Evolutionary conservation across 2,329 filamentous ascomycete genomes (phyloP).

Genomic region (Ophiostoma australiae): DNA sequence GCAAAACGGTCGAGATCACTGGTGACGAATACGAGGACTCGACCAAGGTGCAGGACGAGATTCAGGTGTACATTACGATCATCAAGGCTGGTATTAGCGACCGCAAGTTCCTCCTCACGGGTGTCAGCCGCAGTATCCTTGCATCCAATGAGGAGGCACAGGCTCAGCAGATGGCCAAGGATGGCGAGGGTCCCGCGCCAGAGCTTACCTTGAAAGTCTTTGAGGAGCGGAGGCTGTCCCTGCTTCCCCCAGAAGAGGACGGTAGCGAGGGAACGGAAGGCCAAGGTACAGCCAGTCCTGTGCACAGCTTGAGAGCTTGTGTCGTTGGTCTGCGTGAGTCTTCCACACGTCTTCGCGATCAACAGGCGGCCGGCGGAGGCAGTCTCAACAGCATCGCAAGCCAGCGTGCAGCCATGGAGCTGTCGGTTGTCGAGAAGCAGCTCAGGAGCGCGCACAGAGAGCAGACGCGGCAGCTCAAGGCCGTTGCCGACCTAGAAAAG

Average conservation of each 20-base stretch:
- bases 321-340: constrained; percentile 66
- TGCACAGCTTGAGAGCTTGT: constrained; percentile 62
- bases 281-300: background rate
- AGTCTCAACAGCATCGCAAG: constrained; percentile 15
- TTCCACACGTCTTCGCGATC: constrained; percentile 48
- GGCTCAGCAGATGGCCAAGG: constrained; percentile 56
- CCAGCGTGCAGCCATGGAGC: constrained; percentile 56
- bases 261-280: constrained; percentile 33
- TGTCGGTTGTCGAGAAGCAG: constrained; percentile 58
- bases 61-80: constrained; percentile 79
- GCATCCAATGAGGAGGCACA: constrained; percentile 66
- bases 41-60: constrained; percentile 79
- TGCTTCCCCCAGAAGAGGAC: constrained; percentile 35
- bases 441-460: constrained; percentile 56
- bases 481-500: constrained; percentile 48
- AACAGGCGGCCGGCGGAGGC: constrained; percentile 37
- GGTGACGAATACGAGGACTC: constrained; percentile 89
- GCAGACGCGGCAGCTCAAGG: constrained; percentile 49
- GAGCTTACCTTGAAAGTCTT: constrained; percentile 54
- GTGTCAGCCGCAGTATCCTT: constrained; percentile 64
- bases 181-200: constrained; percentile 66
- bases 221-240: constrained; percentile 42
- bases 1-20: constrained; percentile 53
- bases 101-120: constrained; percentile 69
- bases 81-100: constrained; percentile 73